phyloP scores from a whole-genome alignment of 1,284 basidiomycete genomes.

The Sporisorium sorghi region DNA sequence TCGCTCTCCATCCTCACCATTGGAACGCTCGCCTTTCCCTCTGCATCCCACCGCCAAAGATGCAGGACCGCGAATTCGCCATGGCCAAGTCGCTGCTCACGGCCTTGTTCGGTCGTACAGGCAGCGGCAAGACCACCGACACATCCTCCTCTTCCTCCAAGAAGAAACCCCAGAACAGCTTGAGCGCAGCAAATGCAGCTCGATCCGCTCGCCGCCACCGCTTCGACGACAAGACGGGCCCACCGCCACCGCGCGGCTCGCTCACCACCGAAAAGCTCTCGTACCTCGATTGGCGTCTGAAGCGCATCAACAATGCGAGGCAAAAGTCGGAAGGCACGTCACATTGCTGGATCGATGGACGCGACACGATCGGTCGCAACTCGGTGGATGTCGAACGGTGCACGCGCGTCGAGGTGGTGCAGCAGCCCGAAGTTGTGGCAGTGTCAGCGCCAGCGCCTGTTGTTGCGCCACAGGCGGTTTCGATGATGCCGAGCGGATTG shows the following conservation, averaged over 20 bases:
- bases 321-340: constrained; percentile 29
- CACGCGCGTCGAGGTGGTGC: background rate
- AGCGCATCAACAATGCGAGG: constrained; percentile 42
- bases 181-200: constrained; percentile 1
- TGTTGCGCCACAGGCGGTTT: background rate
- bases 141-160: background rate
- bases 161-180: constrained; percentile 8
- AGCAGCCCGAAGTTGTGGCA: background rate
- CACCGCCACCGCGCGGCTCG: constrained; percentile 43
- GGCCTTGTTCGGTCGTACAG: constrained; percentile 22
- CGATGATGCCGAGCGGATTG: constrained; percentile 12
- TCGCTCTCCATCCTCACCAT: background rate
- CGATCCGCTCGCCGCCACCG: constrained; percentile 21
- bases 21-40: background rate
- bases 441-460: constrained; percentile 4
- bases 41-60: constrained; percentile 2
- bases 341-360: constrained; percentile 40
- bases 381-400: constrained; percentile 25
- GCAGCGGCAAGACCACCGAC: constrained; percentile 6
- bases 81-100: constrained; percentile 37
- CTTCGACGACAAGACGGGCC: constrained; percentile 49
- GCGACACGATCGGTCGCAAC: constrained; percentile 44
- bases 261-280: constrained; percentile 48
- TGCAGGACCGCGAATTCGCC: constrained; percentile 37
- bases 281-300: constrained; percentile 54